Conservation (phyloP, 805 yeast species). For the Tetrapisispora phaffii region DNA sequence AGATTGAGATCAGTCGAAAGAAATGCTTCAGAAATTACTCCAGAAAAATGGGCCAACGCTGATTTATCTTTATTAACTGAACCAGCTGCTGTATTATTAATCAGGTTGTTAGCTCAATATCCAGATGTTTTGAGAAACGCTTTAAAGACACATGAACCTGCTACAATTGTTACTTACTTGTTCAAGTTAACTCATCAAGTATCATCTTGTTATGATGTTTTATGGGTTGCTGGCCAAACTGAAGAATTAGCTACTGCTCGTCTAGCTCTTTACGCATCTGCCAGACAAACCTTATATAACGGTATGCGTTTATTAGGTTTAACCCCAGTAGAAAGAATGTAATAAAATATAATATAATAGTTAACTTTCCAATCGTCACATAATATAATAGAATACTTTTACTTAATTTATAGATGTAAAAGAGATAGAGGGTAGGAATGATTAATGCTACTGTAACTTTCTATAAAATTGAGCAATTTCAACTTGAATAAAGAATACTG, state of each 20-base stretch:
- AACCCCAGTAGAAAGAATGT: constrained; percentile 99
- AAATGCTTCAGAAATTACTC: constrained; percentile 47
- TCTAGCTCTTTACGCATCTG: constrained; percentile 81
- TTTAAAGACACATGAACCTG: constrained; percentile 77
- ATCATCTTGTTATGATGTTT: constrained; percentile 87
- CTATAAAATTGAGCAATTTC: no score
- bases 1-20: constrained; percentile 92
- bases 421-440: no score
- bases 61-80: constrained; percentile 58
- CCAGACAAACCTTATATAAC: constrained; percentile 78
- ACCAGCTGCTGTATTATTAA: constrained; percentile 57
- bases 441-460: no score
- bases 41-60: constrained; percentile 37
- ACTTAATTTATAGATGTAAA: neutral
- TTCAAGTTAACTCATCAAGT: constrained; percentile 89
- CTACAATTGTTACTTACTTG: constrained; percentile 86
- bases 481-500: no score
- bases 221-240: constrained; percentile 96
- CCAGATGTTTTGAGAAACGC: constrained; percentile 86
- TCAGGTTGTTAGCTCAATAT: constrained; percentile 76
- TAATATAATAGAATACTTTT: neutral
- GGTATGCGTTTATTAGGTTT: constrained; percentile 87
- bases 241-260: constrained; percentile 80
- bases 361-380: neutral
- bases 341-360: constrained; percentile 15